Evolutionary conservation across 345 rosid species (phyloP), one percentile per base, ranked within the genome.

Genomic region (Camelina hispida): DNA sequence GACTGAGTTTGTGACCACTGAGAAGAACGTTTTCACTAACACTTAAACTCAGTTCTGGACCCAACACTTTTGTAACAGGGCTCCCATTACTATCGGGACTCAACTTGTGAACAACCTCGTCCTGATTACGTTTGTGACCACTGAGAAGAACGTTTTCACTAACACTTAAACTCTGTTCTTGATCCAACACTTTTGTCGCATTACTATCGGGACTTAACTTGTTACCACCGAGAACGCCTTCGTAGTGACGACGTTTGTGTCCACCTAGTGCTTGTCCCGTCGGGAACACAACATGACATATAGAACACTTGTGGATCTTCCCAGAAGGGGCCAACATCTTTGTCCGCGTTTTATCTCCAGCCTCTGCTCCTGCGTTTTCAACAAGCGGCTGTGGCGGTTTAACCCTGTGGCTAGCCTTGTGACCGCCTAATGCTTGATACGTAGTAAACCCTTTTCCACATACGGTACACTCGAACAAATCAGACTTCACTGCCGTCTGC

Each of bases 191-290:
- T 14, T 28, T 48, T 16, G 7, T 65, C 32, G 3, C 61, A 18
- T 50, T 32, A 30, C 32, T 48, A 46, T n/a, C 16, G 2, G 30
- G 61, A 74, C 58, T 65, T 11, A 79, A 70, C 80, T 75, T 69
- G 65, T 44, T 10, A 22, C 51, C 66, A 3, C 77, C 77, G 46
- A 56, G 58, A 17, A 71, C 76, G n/a, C 95, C 95, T 62, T 89
- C 91, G 66, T 84, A 93, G 88, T 91, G 99, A 61, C 95, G 80
- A 7, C 99, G 89, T 72, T 92, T 94, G 82, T 94, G 98, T 4
- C 98, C 97, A 12, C 99, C 99, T 1, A 94, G 74, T 8, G 97
- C 98, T 81, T 91, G 97, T 32, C 97, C 98, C 0, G 95, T 87
- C 1, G 90, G 83, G 46, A 94, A 94, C 38, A 74, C 52, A 76